phyloP scores from a whole-genome alignment of 2,329 filamentous ascomycete species.

The Neoascochyta sp. region DNA sequence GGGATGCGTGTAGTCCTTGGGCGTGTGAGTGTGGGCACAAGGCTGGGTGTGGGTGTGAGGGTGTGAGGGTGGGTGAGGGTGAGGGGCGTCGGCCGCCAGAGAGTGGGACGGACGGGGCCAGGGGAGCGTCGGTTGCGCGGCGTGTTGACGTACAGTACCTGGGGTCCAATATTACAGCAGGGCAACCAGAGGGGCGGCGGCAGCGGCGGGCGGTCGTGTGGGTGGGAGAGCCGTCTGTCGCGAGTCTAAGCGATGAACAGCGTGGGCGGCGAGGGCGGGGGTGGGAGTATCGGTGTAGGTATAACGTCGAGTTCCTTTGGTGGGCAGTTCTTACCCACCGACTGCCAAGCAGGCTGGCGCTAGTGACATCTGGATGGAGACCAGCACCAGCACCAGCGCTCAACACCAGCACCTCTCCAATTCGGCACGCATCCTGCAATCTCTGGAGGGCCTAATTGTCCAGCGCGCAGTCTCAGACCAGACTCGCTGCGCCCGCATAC shows the following conservation, averaged over 20 bases:
- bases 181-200: conserved; percentile 12
- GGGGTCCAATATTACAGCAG: conserved; percentile 24
- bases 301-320: too few species aligned
- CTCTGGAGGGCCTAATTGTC: too few species aligned
- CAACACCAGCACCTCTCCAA: too few species aligned
- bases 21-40: conserved; percentile 4
- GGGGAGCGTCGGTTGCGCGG: conserved; percentile 22
- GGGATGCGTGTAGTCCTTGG: conserved; percentile 6
- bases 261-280: too few species aligned
- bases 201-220: conserved; percentile 8
- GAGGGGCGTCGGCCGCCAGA: too few species aligned
- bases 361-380: too few species aligned
- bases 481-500: too few species aligned
- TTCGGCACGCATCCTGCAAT: too few species aligned
- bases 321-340: too few species aligned
- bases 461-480: too few species aligned
- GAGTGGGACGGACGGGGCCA: too few species aligned
- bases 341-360: conserved; percentile 7
- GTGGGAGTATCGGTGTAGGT: conserved; percentile 16
- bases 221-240: conserved; percentile 13
- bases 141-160: conserved; percentile 39
- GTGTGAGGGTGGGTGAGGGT: conserved; percentile 16
- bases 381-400: too few species aligned
- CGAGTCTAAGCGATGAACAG: conserved; percentile 8
- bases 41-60: conserved; percentile 17